Base-by-base conservation (phyloP, 306 rosid genomes). In the Pueraria montana region DNA sequence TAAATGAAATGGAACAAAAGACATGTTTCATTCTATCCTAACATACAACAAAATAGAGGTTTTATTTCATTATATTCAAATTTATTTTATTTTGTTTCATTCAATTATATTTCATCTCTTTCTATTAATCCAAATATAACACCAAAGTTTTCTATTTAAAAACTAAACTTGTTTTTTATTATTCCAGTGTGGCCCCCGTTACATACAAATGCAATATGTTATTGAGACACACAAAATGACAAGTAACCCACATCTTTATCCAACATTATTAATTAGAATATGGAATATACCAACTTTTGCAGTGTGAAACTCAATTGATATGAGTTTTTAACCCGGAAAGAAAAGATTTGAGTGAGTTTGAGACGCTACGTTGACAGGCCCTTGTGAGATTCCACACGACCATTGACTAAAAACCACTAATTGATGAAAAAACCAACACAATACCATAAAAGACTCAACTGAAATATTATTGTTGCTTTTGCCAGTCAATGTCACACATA, bases 321-420 rank as follows among this genome's bases (percentile, higher is more conserved):
- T n/a, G n/a, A 34, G 53, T 49, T 80, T 50, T 52, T 8, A 23
- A 52, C 26, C 0, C 6, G 17, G 10, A 79, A 53, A 55, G 2
- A 40, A 64, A 32, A 14, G 8, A 40, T 34, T 18, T 8, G 53
- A 72, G 45, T 81, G 75, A 62, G 74, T 48, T 65, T 52, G 49
- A 82, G 76, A 82, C 81, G 85, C 71, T 75, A 82, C 71, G 21
- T 55, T 65, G 85, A 82, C 70, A 53, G 71, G 42, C 5, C 59
- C 10, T 7, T 9, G n/a, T 7, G 40, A 59, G 56, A 45, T 52
- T 74, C 76, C 76, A 75, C 62, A 53, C 76, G 70, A 65, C 70
- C 58, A 27, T 75, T 65, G 85, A 82, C 77, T 53, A 6, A 49
- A 82, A 82, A 53, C 50, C 76, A 74, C 32, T 63, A n/a, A n/a